Evolutionary conservation across 768 basidiomycete genomes (phyloP).

Genomic region (Russula sp.): DNA sequence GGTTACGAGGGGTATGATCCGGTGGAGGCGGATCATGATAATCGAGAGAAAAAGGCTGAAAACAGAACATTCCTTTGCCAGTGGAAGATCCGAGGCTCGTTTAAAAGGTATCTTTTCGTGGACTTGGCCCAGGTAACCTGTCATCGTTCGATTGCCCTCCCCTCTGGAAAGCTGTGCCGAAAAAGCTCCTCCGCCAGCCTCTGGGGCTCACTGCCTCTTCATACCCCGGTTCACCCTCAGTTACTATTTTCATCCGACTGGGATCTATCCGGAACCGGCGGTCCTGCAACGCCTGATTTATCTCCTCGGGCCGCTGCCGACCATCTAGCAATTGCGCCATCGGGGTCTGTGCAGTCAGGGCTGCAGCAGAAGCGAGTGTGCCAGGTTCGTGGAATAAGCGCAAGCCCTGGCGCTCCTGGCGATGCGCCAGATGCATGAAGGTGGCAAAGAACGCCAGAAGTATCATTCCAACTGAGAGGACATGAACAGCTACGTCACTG

Average conservation of each 20-base stretch:
- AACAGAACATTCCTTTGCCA: too few species aligned
- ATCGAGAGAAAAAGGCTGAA: too few species aligned
- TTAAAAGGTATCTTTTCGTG: not conserved
- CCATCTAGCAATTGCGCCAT: constrained; percentile 40
- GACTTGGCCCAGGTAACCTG: not conserved
- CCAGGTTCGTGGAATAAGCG: constrained; percentile 40
- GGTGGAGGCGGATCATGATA: too few species aligned
- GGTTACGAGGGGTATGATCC: too few species aligned
- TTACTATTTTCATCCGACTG: constrained; percentile 42
- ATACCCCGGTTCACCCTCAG: constrained; percentile 47
- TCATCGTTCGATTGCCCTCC: not conserved
- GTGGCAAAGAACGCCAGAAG: constrained; percentile 38
- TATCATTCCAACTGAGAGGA: constrained; percentile 37
- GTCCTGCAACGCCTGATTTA: constrained; percentile 35
- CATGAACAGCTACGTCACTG: constrained; percentile 34
- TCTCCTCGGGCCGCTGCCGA: constrained; percentile 33
- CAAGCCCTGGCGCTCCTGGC: constrained; percentile 37
- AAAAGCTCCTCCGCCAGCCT: not conserved
- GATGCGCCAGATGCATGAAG: constrained; percentile 42
- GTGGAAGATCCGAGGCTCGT: not conserved
- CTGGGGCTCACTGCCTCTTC: constrained; percentile 23
- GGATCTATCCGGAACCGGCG: constrained; percentile 47
- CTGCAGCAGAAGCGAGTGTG: constrained; percentile 50
- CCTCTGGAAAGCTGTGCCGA: not conserved
- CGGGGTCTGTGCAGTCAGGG: constrained; percentile 45